Base-by-base conservation (phyloP, 2,329 filamentous ascomycete genomes). In the Arthrobotrys musiformis region DNA sequence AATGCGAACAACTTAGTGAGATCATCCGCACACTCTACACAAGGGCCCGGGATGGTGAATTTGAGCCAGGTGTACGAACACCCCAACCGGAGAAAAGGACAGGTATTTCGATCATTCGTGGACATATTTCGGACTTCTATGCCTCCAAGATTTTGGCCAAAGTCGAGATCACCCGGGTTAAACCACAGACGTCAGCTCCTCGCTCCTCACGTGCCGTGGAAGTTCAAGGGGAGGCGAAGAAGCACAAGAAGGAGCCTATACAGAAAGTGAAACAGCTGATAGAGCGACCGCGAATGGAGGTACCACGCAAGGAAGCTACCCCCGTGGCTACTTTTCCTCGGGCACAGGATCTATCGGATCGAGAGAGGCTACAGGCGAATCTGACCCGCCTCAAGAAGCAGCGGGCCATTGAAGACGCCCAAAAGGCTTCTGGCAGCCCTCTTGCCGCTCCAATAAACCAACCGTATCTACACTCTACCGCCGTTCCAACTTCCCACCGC, bases 41-140 rank as follows among this genome's bases (percentile, higher is more conserved):
- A 11, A 61, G 37, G 9, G 73, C 44, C 22, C 19, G 26, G 22
- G 33, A 40, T 2, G 60, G 58, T 4, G 30, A 50, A 4, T 42
- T 62, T 17, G 22, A 24, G 3, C 24, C 37, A 17, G 24, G n/a
- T n/a, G n/a, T n/a, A n/a, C n/a, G n/a, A n/a, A n/a, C n/a, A n/a
- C n/a, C n/a, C n/a, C n/a, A n/a, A n/a, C n/a, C n/a, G n/a, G n/a
- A n/a, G n/a, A n/a, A n/a, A n/a, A 1, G 13, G 64, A 22, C n/a
- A n/a, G 44, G 30, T 30, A 11, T 26, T 13, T 44, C 35, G 19
- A 4, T 24, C 11, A 40, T 77, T 4, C 37, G 48, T 22, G 30
- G 64, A 15, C 60, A 67, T 33, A 70, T 77, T 17, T 50, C 60
- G 24, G 73, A 70, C 17, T 77, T 77, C 28, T 77, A 77, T 11